phyloP scores from a whole-genome alignment of 2,329 filamentous ascomycete genomes.

The Colletotrichum scovillei region DNA sequence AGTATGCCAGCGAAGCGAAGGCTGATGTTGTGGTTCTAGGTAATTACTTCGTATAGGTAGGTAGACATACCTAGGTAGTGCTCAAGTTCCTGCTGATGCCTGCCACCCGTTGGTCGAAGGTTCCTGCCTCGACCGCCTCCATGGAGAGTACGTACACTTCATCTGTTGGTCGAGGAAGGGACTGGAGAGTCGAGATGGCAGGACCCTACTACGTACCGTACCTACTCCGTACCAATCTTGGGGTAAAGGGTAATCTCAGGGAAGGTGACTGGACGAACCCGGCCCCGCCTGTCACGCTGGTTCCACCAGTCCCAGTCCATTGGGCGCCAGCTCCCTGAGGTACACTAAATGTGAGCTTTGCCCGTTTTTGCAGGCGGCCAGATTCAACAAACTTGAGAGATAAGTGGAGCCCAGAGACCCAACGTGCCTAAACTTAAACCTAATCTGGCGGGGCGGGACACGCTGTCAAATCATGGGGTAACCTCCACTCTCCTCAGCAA shows the following conservation, averaged over 20 bases:
- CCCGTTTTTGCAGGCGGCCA: not conserved
- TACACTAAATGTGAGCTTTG: not conserved
- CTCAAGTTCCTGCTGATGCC: too few species aligned
- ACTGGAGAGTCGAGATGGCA: not conserved
- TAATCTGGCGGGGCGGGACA: constrained; percentile 30
- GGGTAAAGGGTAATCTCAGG: not conserved
- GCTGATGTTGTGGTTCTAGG: not conserved
- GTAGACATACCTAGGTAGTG: too few species aligned
- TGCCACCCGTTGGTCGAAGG: not conserved
- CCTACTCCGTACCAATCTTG: not conserved
- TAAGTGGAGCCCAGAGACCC: not conserved
- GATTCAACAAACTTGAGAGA: not conserved
- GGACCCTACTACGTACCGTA: too few species aligned
- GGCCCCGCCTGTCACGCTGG: not conserved
- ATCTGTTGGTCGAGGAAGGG: not conserved
- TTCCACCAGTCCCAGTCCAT: not conserved
- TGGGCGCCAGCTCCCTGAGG: not conserved
- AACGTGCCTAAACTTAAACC: constrained; percentile 34
- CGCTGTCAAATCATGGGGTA: constrained; percentile 20
- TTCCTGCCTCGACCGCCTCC: not conserved
- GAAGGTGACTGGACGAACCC: not conserved
- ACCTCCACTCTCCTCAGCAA: not conserved
- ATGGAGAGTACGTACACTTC: not conserved
- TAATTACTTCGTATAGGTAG: not conserved
- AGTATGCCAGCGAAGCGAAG: too few species aligned